These are phyloP conservation scores for Phylloporus rhodoxanthus DNA, from an alignment of 768 basidiomycete species.

Conservation along the genomic window DNA sequence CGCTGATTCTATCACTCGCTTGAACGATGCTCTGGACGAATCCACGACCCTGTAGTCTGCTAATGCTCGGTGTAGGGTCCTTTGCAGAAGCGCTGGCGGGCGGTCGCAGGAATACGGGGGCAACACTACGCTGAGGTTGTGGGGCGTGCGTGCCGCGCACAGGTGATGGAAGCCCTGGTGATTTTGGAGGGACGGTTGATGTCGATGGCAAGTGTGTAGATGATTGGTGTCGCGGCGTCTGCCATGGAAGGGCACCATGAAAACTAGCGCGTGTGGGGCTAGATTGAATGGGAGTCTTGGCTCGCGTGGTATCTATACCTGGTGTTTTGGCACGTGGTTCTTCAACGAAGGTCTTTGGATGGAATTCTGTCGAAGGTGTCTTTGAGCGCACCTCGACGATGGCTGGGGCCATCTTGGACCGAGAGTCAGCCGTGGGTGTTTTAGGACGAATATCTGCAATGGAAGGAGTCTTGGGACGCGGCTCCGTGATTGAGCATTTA, in stretches of 20 bases:
- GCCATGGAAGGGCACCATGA: slow-evolving; percentile 16
- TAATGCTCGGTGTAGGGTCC: slow-evolving; percentile 77
- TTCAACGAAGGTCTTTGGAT: slow-evolving; percentile 8
- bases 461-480: slow-evolving; percentile 18
- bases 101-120: slow-evolving; percentile 54
- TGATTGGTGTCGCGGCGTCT: slow-evolving; percentile 23
- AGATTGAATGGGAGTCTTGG: slow-evolving; percentile 16
- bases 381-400: slow-evolving; percentile 15
- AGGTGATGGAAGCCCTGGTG: slow-evolving; percentile 34
- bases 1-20: slow-evolving; percentile 51
- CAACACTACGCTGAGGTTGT: slow-evolving; percentile 38
- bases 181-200: slow-evolving; percentile 22
- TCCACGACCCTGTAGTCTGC: slow-evolving; percentile 75
- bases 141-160: slow-evolving; percentile 37
- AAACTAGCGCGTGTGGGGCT: slow-evolving; percentile 14
- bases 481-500: slow-evolving; percentile 12
- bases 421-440: slow-evolving; percentile 16
- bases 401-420: slow-evolving; percentile 8
- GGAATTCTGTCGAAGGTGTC: slow-evolving; percentile 13
- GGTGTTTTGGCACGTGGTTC: slow-evolving; percentile 22
- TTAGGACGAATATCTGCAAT: slow-evolving; percentile 18
- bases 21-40: slow-evolving; percentile 83
- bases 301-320: slow-evolving; percentile 11
- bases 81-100: slow-evolving; percentile 43
- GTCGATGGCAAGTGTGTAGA: slow-evolving; percentile 30